Evolutionary conservation across 2,329 filamentous ascomycete species (phyloP), one percentile per base, ranked within the genome.

Genomic region (Claviceps lovelessii): DNA sequence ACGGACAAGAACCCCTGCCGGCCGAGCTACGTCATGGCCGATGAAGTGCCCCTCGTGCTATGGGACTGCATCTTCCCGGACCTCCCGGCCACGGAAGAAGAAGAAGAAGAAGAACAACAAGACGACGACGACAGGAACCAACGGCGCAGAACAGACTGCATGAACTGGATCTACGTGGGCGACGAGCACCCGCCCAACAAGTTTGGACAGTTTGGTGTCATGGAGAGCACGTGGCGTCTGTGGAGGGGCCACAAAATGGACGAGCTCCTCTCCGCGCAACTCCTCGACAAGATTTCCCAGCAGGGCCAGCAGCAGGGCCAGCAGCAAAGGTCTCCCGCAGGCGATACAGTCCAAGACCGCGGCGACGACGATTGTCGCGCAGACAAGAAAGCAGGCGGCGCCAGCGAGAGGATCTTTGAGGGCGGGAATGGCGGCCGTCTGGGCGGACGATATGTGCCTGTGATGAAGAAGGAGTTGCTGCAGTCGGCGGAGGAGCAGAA

Each of bases 51-150:
- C 2, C 78, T 98, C 9, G 93, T 97, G 17, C 79, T 98, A 6
- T 97, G 91, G 91, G 89, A 97, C 70, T 97, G 91, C 70, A 77
- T 94, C 39, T 98, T 96, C 68, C 88, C 88, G 0, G 71, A 72
- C 49, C 42, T 55, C 9, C 19, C 41, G 13, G 50, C 46, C 5
- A 45, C 35, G 10, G 55, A 51, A 5, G 55, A 44, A 23, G 4
- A 45, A 2, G 55, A 51, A 5, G 55, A 44, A 23, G 4, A 45
- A 2, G 10, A 45, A 10, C 4, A 45, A 4, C 41, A 44, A 5
- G 41, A 19, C 11, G 19, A 45, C 4, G 42, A 5, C 4, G 5
- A 17, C 17, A 10, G 8, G 17, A 9, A 11, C 15, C 60, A 60
- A n/a, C n/a, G n/a, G n/a, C 31, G 31, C 9, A 6, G 60, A 65